A percentile compares a stretch with the other conserved stretches of the same genome.
Evolutionary conservation across 1,284 basidiomycete genomes (phyloP).

Genomic region (Pyrrhoderma noxium): DNA sequence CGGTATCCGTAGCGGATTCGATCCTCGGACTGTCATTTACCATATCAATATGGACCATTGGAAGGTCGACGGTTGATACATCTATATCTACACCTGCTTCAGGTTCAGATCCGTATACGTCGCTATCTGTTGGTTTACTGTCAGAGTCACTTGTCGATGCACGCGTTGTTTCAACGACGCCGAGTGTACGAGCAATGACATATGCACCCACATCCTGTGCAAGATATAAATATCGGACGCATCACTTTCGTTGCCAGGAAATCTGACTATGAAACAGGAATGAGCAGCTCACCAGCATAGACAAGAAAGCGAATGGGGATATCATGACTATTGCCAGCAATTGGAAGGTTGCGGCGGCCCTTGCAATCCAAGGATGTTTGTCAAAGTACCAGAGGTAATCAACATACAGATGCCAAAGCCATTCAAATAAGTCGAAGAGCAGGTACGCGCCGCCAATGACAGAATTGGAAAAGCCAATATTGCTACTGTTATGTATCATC

Average conservation of each 20-base stretch:
- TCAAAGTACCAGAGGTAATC: constrained; percentile 55
- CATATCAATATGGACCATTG: too few species aligned
- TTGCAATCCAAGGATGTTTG: constrained; percentile 59
- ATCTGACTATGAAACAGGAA: not conserved
- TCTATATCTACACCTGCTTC: not conserved
- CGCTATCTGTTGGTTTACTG: too few species aligned
- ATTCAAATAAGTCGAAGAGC: constrained; percentile 27
- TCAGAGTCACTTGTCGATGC: constrained; percentile 52
- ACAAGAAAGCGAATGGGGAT: constrained; percentile 58
- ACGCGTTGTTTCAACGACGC: constrained; percentile 62
- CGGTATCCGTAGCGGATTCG: too few species aligned
- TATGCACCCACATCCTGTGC: constrained; percentile 72
- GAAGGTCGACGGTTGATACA: not conserved
- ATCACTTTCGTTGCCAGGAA: not conserved
- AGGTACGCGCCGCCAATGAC: constrained; percentile 21
- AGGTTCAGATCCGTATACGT: too few species aligned
- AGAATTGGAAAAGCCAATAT: constrained; percentile 16
- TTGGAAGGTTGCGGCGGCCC: constrained; percentile 55
- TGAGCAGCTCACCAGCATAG: constrained; percentile 46
- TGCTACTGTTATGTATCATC: not conserved
- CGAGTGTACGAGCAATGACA: constrained; percentile 72
- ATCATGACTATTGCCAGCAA: constrained; percentile 55
- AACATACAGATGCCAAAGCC: constrained; percentile 52
- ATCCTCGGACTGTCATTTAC: too few species aligned
- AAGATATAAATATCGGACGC: not conserved